Conservation (phyloP, 306 rosid genomes). For the Canavalia gladiata region DNA sequence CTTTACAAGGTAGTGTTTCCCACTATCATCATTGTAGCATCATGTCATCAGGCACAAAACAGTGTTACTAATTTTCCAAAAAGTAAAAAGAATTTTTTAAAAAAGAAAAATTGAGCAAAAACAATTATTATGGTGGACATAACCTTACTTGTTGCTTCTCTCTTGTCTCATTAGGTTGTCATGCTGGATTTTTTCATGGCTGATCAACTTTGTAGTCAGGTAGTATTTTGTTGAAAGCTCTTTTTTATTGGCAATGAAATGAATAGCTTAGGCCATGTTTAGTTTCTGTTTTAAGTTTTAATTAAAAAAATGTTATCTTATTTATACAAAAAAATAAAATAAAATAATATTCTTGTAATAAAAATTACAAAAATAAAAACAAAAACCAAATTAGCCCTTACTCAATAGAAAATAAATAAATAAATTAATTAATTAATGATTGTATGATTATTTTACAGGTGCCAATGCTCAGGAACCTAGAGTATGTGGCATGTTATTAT, state of each 20-base stretch:
- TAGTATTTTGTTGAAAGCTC: constrained; percentile 39
- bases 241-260: background rate
- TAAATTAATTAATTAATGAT: background rate
- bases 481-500: constrained; percentile 90
- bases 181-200: constrained; percentile 99
- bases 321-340: too few species aligned
- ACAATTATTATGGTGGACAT: constrained; percentile 35
- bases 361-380: too few species aligned
- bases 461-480: constrained; percentile 91
- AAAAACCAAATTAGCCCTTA: too few species aligned
- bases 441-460: constrained; percentile 58
- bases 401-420: too few species aligned
- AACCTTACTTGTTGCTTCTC: constrained; percentile 17
- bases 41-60: constrained; percentile 46
- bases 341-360: too few species aligned
- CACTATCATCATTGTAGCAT: constrained; percentile 36
- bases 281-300: too few species aligned
- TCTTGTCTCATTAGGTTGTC: constrained; percentile 72
- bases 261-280: background rate
- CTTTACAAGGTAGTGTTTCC: constrained; percentile 83
- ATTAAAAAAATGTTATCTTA: too few species aligned
- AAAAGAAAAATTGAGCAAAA: background rate
- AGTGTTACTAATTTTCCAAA: constrained; percentile 30
- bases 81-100: background rate
- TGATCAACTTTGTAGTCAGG: constrained; percentile 99